A percentile compares a stretch with the other conserved stretches of the same genome.
Evolutionary conservation across 2,329 filamentous ascomycete genomes (phyloP).

Genomic region (Aureobasidium pullulans): DNA sequence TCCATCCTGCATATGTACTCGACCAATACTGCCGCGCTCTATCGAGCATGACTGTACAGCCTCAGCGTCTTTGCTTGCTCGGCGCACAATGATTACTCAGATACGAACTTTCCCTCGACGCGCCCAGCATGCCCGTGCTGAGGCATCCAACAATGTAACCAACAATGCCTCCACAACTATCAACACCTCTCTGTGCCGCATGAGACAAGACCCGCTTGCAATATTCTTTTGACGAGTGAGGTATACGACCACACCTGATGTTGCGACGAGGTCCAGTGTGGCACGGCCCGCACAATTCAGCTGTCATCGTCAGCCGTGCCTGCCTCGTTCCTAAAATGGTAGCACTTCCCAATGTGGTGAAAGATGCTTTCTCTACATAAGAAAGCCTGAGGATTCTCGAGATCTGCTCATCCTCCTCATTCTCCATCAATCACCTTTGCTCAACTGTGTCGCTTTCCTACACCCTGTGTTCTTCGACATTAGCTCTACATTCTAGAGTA

Average conservation of each 20-base stretch:
- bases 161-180: conserved; percentile 3
- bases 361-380: neutral
- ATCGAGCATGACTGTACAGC: neutral
- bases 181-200: neutral
- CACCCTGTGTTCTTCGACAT: neutral
- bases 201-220: neutral
- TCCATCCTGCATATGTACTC: conserved; percentile 2
- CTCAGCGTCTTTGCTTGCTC: neutral
- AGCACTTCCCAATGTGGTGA: neutral
- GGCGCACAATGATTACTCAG: neutral
- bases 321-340: conserved; percentile 3
- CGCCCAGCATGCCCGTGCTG: conserved; percentile 1
- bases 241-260: neutral
- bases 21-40: conserved; percentile 1
- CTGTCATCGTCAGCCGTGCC: conserved; percentile 5
- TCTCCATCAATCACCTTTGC: neutral
- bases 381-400: neutral
- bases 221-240: neutral
- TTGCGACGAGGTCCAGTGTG: neutral
- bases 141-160: conserved; percentile 8
- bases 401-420: neutral
- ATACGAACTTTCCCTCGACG: neutral
- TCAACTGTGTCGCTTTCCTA: neutral
- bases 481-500: neutral
- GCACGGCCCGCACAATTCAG: neutral